Conservation (phyloP, 768 basidiomycete species). For the Chalciporus pseudorubinellus region DNA sequence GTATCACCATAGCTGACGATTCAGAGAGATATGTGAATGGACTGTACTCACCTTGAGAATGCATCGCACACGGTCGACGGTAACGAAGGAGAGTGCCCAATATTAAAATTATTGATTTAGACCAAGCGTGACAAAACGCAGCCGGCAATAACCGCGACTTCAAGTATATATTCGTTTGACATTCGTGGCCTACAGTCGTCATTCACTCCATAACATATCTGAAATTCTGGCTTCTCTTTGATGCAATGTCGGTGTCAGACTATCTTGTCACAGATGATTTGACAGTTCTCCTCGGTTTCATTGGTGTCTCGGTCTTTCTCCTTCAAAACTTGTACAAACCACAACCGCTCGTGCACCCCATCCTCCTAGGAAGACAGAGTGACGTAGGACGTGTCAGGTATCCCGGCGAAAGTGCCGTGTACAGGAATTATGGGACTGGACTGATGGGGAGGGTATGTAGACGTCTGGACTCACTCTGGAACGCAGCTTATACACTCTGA, state of each 20-base stretch:
- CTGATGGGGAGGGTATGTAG: conserved; percentile 71
- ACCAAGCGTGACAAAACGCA: neutral
- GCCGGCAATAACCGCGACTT: conserved; percentile 6
- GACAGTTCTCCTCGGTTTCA: conserved; percentile 72
- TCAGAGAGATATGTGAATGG: too few relatives aligned
- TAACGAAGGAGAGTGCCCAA: too few relatives aligned
- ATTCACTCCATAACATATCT: neutral
- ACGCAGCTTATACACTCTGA: neutral
- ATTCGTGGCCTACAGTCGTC: too few relatives aligned
- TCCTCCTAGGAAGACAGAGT: conserved; percentile 88
- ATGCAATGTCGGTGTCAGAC: conserved; percentile 44
- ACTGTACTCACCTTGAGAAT: too few relatives aligned
- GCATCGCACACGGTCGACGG: too few relatives aligned
- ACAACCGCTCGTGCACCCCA: conserved; percentile 88
- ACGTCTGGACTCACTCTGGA: conserved; percentile 2
- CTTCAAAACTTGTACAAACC: conserved; percentile 78
- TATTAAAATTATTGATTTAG: too few relatives aligned
- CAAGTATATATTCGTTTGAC: too few relatives aligned
- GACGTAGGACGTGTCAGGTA: conserved; percentile 83
- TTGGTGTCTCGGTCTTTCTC: conserved; percentile 72
- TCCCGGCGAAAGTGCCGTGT: conserved; percentile 79
- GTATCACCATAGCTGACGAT: too few relatives aligned
- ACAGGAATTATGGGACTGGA: conserved; percentile 87
- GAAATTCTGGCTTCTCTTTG: neutral
- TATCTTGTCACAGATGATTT: conserved; percentile 76